A percentile compares a stretch with the other conserved stretches of the same genome.
Conservation (phyloP, 306 rosid species). For the Nissolia schottii region DNA sequence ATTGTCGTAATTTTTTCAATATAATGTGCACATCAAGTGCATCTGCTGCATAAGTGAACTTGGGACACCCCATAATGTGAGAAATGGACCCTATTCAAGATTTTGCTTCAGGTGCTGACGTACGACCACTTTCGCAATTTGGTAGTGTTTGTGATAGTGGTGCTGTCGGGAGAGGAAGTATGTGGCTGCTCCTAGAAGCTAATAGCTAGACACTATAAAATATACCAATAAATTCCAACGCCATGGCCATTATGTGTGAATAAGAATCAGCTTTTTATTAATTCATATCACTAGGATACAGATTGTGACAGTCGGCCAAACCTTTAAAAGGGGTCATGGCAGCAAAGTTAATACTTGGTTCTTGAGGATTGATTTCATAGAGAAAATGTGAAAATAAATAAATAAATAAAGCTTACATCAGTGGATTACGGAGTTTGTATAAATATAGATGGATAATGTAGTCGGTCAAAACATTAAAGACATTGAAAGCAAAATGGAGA, state of each 20-base stretch:
- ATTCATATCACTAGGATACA: neutral
- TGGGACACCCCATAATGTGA: conserved; percentile 31
- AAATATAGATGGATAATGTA: neutral
- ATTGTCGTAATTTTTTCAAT: neutral
- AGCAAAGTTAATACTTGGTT: conserved; percentile 13
- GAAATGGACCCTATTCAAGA: conserved; percentile 28
- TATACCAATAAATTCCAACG: neutral
- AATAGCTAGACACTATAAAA: neutral
- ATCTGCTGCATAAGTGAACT: conserved; percentile 9
- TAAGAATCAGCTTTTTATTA: too few species aligned
- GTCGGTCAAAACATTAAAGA: conserved; percentile 41
- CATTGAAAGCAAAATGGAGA: neutral
- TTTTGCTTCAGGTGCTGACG: conserved; percentile 23
- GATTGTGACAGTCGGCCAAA: conserved; percentile 37
- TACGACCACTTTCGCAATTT: conserved; percentile 30
- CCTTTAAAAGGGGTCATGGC: conserved; percentile 8
- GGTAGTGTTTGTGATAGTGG: conserved; percentile 27
- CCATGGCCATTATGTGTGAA: neutral
- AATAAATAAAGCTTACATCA: neutral
- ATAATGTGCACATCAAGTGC: neutral
- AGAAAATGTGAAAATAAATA: neutral
- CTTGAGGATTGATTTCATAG: neutral
- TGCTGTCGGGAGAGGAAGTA: neutral
- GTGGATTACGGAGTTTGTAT: neutral
- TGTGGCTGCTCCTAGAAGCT: neutral